phyloP scores from a whole-genome alignment of 768 basidiomycete genomes.

The Cystobasidium ongulense region DNA sequence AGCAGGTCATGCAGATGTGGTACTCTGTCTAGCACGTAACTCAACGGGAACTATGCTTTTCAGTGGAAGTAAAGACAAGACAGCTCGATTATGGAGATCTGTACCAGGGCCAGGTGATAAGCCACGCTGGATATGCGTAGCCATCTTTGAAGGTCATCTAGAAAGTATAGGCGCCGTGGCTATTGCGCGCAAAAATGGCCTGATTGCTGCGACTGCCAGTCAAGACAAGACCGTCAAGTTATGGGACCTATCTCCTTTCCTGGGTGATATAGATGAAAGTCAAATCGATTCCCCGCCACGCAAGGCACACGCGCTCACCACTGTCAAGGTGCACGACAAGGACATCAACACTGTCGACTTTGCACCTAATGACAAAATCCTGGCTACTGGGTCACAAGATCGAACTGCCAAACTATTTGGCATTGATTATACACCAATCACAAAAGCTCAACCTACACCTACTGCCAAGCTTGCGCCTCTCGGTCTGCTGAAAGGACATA shows the following conservation, averaged over 20 bases:
- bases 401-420: constrained; percentile 83
- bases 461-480: constrained; percentile 18
- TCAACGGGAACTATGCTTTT: constrained; percentile 64
- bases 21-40: constrained; percentile 70
- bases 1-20: constrained; percentile 82
- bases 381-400: constrained; percentile 93
- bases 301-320: constrained; percentile 56
- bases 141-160: constrained; percentile 82
- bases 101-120: constrained; percentile 30
- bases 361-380: constrained; percentile 73
- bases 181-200: constrained; percentile 55
- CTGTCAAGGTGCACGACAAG: constrained; percentile 90
- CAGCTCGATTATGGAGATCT: constrained; percentile 72
- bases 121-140: constrained; percentile 62
- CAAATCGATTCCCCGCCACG: constrained; percentile 35
- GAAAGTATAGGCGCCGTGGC: constrained; percentile 87
- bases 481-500: constrained; percentile 90
- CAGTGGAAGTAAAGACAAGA: constrained; percentile 84
- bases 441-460: constrained; percentile 51
- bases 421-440: constrained; percentile 54
- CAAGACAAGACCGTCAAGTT: constrained; percentile 97
- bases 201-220: constrained; percentile 85
- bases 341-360: constrained; percentile 96
- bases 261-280: constrained; percentile 4
- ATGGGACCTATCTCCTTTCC: constrained; percentile 67